Percentiles rank a stretch among this genome's conserved stretches.
Conservation (phyloP, 2,329 filamentous ascomycete genomes). For the Aspergillus intermedius region DNA sequence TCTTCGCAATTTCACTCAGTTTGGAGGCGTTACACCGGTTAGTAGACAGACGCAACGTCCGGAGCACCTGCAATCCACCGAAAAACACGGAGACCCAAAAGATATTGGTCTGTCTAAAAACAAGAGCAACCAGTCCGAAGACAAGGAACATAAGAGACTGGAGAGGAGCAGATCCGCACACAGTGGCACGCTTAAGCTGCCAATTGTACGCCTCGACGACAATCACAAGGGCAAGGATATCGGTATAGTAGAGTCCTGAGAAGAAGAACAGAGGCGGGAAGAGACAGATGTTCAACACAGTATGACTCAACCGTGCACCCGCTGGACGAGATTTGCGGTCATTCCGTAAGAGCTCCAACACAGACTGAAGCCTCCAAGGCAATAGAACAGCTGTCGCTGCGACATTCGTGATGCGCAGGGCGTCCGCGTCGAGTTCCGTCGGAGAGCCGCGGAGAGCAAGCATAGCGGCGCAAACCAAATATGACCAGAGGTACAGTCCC, state of each 20-base stretch:
- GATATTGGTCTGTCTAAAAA: constrained; percentile 90
- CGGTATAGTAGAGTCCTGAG: constrained; percentile 89
- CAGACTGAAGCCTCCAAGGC: constrained; percentile 48
- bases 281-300: constrained; percentile 68
- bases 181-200: constrained; percentile 33
- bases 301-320: constrained; percentile 31
- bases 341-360: constrained; percentile 43
- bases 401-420: constrained; percentile 34
- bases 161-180: constrained; percentile 13
- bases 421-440: constrained; percentile 25
- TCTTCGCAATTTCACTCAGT: constrained; percentile 23
- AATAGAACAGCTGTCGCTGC: constrained; percentile 29
- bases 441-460: constrained; percentile 22
- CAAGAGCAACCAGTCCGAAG: constrained; percentile 60
- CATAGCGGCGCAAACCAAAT: constrained; percentile 29
- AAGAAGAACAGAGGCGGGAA: constrained; percentile 96
- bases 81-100: constrained; percentile 70
- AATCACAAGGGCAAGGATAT: constrained; percentile 71
- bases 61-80: constrained; percentile 39
- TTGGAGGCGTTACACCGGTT: constrained; percentile 21
- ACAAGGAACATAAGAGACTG: constrained; percentile 39
- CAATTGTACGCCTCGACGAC: constrained; percentile 64
- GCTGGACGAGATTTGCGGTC: constrained; percentile 23
- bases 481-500: constrained; percentile 61
- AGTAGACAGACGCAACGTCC: constrained; percentile 25